A percentile compares a stretch with the other conserved stretches of the same genome.
phyloP scores from a whole-genome alignment of 305 asterid species.

The Solanum hybrid region DNA sequence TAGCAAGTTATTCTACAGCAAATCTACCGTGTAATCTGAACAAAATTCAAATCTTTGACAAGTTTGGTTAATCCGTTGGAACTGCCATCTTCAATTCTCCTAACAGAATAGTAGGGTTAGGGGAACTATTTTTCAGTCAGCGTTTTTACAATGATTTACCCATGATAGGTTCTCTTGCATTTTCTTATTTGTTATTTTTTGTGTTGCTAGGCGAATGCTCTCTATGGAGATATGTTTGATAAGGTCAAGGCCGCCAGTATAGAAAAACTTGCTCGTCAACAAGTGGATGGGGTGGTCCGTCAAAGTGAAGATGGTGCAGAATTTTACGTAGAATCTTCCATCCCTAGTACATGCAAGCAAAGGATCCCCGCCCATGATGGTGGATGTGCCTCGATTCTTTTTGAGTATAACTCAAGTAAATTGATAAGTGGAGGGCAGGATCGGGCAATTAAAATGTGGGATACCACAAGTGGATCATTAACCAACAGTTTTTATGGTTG shows the following conservation, averaged over 20 bases:
- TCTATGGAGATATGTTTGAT: conserved; percentile 55
- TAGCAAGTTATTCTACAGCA: background rate
- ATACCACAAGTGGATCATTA: conserved; percentile 47
- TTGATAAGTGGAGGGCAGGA: conserved; percentile 88
- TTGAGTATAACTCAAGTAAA: conserved; percentile 56
- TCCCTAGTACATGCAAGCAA: conserved; percentile 68
- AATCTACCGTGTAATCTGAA: background rate
- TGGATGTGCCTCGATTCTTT: conserved; percentile 60
- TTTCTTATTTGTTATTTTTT: background rate
- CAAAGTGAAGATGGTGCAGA: conserved; percentile 89
- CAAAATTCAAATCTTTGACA: background rate
- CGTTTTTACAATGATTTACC: background rate
- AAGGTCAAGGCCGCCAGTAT: conserved; percentile 51
- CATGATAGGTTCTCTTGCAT: background rate
- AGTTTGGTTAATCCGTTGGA: background rate
- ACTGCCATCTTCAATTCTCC: background rate
- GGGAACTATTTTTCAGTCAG: background rate
- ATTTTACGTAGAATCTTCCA: conserved; percentile 51
- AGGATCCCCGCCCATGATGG: conserved; percentile 88
- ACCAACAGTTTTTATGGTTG: conserved; percentile 51
- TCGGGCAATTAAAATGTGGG: conserved; percentile 74
- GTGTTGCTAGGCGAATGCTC: conserved; percentile 55
- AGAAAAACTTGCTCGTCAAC: conserved; percentile 65
- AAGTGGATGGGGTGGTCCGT: conserved; percentile 86
- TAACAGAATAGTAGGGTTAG: background rate